These are phyloP conservation scores for Teratosphaeria gauchensis DNA, from an alignment of 2,329 filamentous ascomycete genomes.

Conservation along the genomic window DNA sequence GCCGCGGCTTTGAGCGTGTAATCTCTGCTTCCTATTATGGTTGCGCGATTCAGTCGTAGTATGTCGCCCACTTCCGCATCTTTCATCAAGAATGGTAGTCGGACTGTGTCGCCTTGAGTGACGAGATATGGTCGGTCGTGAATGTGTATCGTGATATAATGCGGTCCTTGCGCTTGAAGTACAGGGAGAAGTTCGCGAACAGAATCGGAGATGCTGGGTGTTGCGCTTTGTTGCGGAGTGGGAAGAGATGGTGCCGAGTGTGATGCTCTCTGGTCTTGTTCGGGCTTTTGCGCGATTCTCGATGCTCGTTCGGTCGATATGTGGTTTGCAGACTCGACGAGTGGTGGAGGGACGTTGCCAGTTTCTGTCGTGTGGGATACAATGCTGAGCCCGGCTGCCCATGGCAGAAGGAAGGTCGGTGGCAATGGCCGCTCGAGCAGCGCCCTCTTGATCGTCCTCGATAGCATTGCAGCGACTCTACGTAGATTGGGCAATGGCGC, in stretches of 20 bases:
- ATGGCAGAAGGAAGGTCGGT: conserved; percentile 44
- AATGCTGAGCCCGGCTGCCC: conserved; percentile 38
- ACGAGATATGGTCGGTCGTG: conserved; percentile 72
- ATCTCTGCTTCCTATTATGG: conserved; percentile 73
- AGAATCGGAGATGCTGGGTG: conserved; percentile 42
- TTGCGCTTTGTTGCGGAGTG: conserved; percentile 15
- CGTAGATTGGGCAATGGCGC: background rate
- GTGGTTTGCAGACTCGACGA: conserved; percentile 31
- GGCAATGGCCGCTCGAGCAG: conserved; percentile 47
- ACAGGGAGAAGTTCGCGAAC: conserved; percentile 58
- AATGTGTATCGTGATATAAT: conserved; percentile 74
- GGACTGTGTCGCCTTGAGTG: conserved; percentile 45
- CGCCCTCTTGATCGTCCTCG: conserved; percentile 52
- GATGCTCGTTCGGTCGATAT: conserved; percentile 1
- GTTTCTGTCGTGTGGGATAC: conserved; percentile 20
- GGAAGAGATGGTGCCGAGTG: conserved; percentile 9
- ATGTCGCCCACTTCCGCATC: conserved; percentile 62
- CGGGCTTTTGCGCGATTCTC: background rate
- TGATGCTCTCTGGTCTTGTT: background rate
- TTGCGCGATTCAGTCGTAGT: conserved; percentile 77
- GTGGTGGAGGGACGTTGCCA: conserved; percentile 28
- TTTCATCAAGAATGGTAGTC: conserved; percentile 42
- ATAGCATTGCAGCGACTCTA: conserved; percentile 28
- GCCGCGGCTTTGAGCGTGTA: conserved; percentile 71
- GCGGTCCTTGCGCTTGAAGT: conserved; percentile 60